Base-by-base conservation (phyloP, 164 flowering plant species). In the Akebia trifoliata region DNA sequence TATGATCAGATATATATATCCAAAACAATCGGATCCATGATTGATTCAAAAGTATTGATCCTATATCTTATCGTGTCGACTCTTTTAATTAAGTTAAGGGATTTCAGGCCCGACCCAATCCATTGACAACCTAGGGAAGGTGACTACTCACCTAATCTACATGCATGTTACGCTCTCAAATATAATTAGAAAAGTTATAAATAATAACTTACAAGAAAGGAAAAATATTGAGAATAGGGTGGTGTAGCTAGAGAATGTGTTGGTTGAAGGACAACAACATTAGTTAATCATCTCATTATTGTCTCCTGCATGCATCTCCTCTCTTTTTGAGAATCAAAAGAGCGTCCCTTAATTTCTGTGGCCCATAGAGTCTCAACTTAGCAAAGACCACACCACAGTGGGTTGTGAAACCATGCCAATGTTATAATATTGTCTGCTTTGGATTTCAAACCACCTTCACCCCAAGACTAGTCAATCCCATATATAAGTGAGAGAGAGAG, bases 221-320 rank as follows among this genome's bases (percentile, higher is more conserved):
- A 26, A 45, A 22, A 22, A 15, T 20, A 29, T 5, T 14, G 15
- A 26, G 3, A 14, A 12, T 12, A 5, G 3, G 25, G 48, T 21
- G 54, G 36, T 63, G 26, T 51, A 50, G 65, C 72, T 66, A 66
- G 80, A 74, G 80, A 66, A 74, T 71, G 34, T 51, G 67, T 66
- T 64, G 50, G 79, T 76, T 74, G 74, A 66, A 55, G 53, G 73
- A 78, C 69, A 78, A 67, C 66, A 61, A 70, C 73, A 54, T 36
- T 60, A 47, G 69, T 36, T 9, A 39, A 45, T 54, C 17, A 54
- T 42, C 32, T 65, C 66, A 72, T 79, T 67, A 78, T 59, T 62
- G 32, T 46, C 11, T 56, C 11, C 85, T 81, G 81, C 61, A 28
- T 21, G 28, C 24, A 54, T 12, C 54, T 29, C 49, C 45, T 70